Percentiles rank a stretch among this genome's conserved stretches.
phyloP scores from a whole-genome alignment of 2,329 filamentous ascomycete genomes.

The Sarocladium brachiariae region DNA sequence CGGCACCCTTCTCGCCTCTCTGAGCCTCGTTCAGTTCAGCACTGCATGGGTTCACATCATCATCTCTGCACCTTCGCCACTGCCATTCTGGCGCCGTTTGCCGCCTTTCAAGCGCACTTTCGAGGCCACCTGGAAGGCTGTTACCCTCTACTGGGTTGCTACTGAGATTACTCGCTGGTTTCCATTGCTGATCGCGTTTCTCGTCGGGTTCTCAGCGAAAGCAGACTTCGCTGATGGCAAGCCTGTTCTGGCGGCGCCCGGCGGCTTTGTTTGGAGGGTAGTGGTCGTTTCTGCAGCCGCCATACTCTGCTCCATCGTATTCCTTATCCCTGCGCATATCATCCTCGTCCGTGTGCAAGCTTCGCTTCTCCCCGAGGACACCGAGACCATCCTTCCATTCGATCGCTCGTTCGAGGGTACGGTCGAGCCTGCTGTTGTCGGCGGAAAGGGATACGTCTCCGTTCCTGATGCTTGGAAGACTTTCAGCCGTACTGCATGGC shows the following conservation, averaged over 20 bases:
- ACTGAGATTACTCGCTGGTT: constrained; percentile 41
- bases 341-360: constrained; percentile 79
- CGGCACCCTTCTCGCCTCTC: constrained; percentile 45
- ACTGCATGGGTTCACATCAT: constrained; percentile 82
- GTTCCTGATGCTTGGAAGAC: constrained; percentile 73
- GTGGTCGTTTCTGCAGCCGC: constrained; percentile 37
- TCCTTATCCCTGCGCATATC: constrained; percentile 70
- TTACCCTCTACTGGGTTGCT: constrained; percentile 55
- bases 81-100: constrained; percentile 63
- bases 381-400: constrained; percentile 82
- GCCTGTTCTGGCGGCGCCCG: constrained; percentile 21
- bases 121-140: constrained; percentile 62
- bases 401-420: constrained; percentile 79
- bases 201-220: constrained; percentile 37
- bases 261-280: constrained; percentile 33
- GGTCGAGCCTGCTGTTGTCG: constrained; percentile 67
- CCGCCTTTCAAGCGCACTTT: constrained; percentile 57
- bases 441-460: constrained; percentile 63
- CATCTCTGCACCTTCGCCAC: constrained; percentile 61
- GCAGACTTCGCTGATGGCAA: constrained; percentile 29
- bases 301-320: constrained; percentile 48
- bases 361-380: constrained; percentile 72
- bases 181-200: constrained; percentile 34
- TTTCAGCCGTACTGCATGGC: constrained; percentile 65
- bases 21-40: constrained; percentile 60